A percentile compares a stretch with the other conserved stretches of the same genome.
Evolutionary conservation across 495 filamentous ascomycete genomes (phyloP).

Genomic region (Aspergillus homomorphus): DNA sequence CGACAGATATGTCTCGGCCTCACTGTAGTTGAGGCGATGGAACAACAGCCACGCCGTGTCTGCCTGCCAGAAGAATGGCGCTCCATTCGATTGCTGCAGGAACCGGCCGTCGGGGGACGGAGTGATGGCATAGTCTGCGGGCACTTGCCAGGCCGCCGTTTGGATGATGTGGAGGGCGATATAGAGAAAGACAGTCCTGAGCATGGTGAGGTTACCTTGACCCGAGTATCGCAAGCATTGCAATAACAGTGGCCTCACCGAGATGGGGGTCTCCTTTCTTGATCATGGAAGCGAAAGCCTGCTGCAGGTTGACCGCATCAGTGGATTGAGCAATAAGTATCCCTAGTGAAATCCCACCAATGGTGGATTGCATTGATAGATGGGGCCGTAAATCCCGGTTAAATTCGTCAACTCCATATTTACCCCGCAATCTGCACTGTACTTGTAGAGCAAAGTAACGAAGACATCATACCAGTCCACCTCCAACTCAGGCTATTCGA

Average conservation of each 20-base stretch:
- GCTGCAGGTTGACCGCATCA: neutral
- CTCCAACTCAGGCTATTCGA: neutral
- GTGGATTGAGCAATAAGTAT: neutral
- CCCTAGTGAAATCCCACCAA: neutral
- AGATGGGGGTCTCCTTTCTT: neutral
- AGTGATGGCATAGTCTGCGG: slow-evolving; percentile 4
- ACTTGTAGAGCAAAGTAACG: neutral
- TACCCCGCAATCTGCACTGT: neutral
- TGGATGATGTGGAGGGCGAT: neutral
- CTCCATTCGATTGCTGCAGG: neutral
- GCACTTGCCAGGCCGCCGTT: neutral
- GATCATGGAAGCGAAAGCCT: neutral
- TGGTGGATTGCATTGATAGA: neutral
- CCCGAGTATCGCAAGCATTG: no score
- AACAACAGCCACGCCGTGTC: slow-evolving; percentile 17
- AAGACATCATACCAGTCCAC: neutral
- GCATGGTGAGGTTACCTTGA: neutral
- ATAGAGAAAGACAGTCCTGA: neutral
- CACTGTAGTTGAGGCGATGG: slow-evolving; percentile 8
- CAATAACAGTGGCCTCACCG: no score
- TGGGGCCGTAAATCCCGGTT: no score
- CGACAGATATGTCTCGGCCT: slow-evolving; percentile 7
- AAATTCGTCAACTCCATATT: no score
- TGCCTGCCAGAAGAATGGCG: slow-evolving; percentile 14
- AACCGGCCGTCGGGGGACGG: slow-evolving; percentile 5